Base-by-base conservation (phyloP, 345 rosid species). In the Populus simonii region DNA sequence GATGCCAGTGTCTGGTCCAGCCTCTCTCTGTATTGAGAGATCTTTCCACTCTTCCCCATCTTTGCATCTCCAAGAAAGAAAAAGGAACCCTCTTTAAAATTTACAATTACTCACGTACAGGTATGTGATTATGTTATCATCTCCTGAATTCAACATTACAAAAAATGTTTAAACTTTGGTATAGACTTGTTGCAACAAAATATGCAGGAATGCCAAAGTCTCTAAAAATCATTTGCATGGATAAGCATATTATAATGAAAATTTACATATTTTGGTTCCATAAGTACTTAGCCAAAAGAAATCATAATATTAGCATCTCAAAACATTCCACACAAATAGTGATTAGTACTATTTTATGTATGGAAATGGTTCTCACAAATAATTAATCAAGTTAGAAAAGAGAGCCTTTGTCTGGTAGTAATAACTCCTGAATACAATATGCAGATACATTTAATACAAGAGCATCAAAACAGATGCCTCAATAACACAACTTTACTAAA, bases 1-100 rank as follows among this genome's bases (percentile, higher is more conserved):
- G 91, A 94, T 1, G 93, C 85, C 75, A 96, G 84, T 7, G 98
- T 88, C 80, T 84, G 83, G 79, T 96, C 93, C 70, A 96, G 83
- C 84, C 89, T 89, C 82, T 88, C 91, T 86, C 99, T 86, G 75
- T 91, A 92, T 62, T 86, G 88, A 36, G 85, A 82, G 53, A 91
- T 90, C 27, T 86, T 86, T 51, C 70, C 74, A 76, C 84, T 83
- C 70, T 78, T 87, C 69, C 80, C 82, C 97, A 92, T 96, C 78
- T 86, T 85, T 70, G 68, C 83, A 84, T 74, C 70, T 73, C 80
- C 78, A 55, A 68, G 41, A 77, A 71, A 78, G 36, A 17, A 62
- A 78, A 36, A 4, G 18, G 33, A 43, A 6, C 35, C 39, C 68
- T 73, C 25, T 39, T 72, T 27, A 45, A 74, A 25, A 61, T 69